Evolutionary conservation across 345 rosid species (phyloP), one percentile per base, ranked within the genome.

Genomic region (Kernera saxatilis): DNA sequence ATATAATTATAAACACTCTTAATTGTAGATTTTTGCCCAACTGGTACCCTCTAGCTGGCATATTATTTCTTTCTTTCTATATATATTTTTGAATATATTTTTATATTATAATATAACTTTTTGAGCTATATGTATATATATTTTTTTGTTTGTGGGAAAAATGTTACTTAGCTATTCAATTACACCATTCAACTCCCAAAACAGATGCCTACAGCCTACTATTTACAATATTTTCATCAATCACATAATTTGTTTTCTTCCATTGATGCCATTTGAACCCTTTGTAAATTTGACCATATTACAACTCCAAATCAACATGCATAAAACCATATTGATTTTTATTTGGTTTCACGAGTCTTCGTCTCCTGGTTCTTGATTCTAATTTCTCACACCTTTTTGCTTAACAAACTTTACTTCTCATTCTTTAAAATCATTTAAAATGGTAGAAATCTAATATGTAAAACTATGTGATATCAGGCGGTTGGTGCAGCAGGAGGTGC

Each of bases 401-500:
- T 54, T 14, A 15, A 54, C 14, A 30, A 30, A 54, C 40, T 17
- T 54, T 9, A 54, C 25, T 7, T 53, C 17, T 44, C 13, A 18
- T 12, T 62, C 26, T 15, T 12, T 10, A 32, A 48, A 46, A 32
- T 22, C 29, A 33, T 56, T 21, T 15, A 3, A 8, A 11, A 36
- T 2, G 1, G 19, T 30, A 64, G 33, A 32, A 39, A 44, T n/a
- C n/a, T n/a, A n/a, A n/a, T n/a, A n/a, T 56, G 61, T 19, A 18
- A 60, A 30, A 12, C 8, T 4, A 3, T 48, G 32, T 48, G 10
- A 33, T 22, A 0, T 21, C 23, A 91, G 99, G 97, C 98, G 8
- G 84, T 79, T 4, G 99, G 99, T 54, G 98, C 99, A n/a, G 92
- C 80, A 51, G 99, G 86, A 23, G 98, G 99, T 54, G 98, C 88